Evolutionary conservation across 1,139 yeast genomes (phyloP).

Genomic region (Nakaseomyces uthaithaninus): DNA sequence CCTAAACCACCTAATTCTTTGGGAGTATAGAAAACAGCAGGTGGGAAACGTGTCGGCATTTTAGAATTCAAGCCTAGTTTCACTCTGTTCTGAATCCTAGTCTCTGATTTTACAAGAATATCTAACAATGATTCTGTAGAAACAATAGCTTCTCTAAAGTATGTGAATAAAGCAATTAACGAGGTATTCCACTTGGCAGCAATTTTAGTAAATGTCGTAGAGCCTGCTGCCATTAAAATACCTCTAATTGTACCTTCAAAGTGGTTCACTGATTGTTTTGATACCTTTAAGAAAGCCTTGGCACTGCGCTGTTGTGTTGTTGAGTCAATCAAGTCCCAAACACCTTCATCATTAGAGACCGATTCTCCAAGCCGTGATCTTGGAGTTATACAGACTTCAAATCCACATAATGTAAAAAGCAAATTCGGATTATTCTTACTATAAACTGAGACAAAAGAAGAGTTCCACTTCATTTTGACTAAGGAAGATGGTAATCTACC

Average conservation of each 20-base stretch:
- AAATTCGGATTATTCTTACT: conserved; percentile 84
- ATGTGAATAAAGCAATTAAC: conserved; percentile 73
- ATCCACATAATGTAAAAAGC: conserved; percentile 87
- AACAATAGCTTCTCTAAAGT: conserved; percentile 87
- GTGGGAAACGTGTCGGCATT: conserved; percentile 98
- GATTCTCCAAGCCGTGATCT: conserved; percentile 49
- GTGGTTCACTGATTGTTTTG: conserved; percentile 67
- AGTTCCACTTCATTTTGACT: conserved; percentile 71
- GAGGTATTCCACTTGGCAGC: conserved; percentile 98
- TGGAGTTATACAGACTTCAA: conserved; percentile 85
- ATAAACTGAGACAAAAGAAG: conserved; percentile 78
- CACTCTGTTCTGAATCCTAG: conserved; percentile 87
- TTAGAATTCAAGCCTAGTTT: conserved; percentile 93
- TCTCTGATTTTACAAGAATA: conserved; percentile 80
- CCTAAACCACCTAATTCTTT: conserved; percentile 96
- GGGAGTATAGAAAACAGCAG: conserved; percentile 96
- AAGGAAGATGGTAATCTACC: conserved; percentile 72
- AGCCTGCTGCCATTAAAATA: conserved; percentile 90
- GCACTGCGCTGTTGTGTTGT: conserved; percentile 80
- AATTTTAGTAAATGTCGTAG: conserved; percentile 89
- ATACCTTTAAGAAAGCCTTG: conserved; percentile 76
- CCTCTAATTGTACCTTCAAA: conserved; percentile 84
- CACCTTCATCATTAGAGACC: conserved; percentile 60
- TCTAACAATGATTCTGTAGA: conserved; percentile 75
- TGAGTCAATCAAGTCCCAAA: conserved; percentile 79